These are phyloP conservation scores for Pythium vanterpoolii DNA, from an alignment of 352 stramenopile genomes.

Conservation along the genomic window DNA sequence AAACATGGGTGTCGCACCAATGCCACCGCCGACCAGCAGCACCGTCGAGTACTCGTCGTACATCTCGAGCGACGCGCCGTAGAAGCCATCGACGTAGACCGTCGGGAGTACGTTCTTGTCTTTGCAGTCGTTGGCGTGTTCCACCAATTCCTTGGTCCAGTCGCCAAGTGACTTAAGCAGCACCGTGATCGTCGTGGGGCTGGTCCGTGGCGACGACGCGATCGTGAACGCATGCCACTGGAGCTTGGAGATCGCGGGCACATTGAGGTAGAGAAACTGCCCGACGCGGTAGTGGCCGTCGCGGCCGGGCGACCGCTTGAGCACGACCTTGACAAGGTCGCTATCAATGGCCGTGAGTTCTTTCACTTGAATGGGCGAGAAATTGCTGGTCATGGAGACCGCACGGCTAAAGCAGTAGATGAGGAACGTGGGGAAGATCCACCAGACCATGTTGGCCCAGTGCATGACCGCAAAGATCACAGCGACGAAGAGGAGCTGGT, in stretches of 20 bases:
- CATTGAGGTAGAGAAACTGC: constrained; percentile 46
- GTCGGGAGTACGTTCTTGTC: constrained; percentile 15
- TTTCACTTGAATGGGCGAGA: constrained; percentile 25
- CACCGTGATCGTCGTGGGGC: constrained; percentile 29
- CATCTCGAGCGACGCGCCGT: constrained; percentile 29
- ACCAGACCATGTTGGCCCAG: constrained; percentile 31
- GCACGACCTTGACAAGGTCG: constrained; percentile 35
- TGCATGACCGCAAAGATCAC: constrained; percentile 46
- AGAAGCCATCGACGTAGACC: constrained; percentile 47
- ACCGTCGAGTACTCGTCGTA: constrained; percentile 38
- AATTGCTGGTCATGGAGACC: constrained; percentile 24
- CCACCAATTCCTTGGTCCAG: constrained; percentile 31
- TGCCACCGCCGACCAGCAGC: constrained; percentile 31
- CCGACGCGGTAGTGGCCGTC: constrained; percentile 29
- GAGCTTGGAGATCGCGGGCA: constrained; percentile 36
- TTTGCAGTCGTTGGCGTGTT: constrained; percentile 33
- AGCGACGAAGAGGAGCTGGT: constrained; percentile 33
- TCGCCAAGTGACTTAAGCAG: constrained; percentile 39
- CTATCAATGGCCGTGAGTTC: constrained; percentile 19
- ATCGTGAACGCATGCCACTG: constrained; percentile 56
- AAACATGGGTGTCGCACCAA: constrained; percentile 37
- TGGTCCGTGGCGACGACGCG: constrained; percentile 29
- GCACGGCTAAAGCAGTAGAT: constrained; percentile 36
- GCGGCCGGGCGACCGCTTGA: constrained; percentile 20
- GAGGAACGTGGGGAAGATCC: constrained; percentile 33